Conservation (phyloP, 1,139 yeast species). For the Saccharomycopsis crataegensis region DNA sequence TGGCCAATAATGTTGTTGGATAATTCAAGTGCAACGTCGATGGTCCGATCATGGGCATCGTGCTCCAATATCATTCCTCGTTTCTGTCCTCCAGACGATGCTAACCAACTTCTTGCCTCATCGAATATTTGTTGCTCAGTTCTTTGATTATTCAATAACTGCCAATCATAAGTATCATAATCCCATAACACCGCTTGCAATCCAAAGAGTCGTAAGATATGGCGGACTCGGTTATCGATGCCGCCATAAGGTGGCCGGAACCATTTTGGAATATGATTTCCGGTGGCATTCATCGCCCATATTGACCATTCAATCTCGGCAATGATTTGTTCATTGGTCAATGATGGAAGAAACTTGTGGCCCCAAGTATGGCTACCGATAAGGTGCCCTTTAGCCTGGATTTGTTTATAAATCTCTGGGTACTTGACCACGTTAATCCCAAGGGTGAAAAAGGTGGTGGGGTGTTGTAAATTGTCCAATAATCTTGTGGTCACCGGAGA, state of each 20-base stretch:
- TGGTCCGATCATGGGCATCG: conserved; percentile 64
- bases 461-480: conserved; percentile 42
- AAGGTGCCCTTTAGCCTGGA: conserved; percentile 60
- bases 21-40: conserved; percentile 58
- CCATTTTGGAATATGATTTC: conserved; percentile 83
- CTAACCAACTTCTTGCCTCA: conserved; percentile 49
- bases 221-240: conserved; percentile 74
- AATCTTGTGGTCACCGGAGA: conserved; percentile 60
- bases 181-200: conserved; percentile 89
- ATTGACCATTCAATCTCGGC: conserved; percentile 93
- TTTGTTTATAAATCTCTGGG: conserved; percentile 63
- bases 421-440: conserved; percentile 72
- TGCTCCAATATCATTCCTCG: conserved; percentile 78
- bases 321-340: conserved; percentile 69
- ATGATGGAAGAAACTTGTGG: conserved; percentile 72
- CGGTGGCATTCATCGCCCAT: conserved; percentile 98
- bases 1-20: conserved; percentile 41
- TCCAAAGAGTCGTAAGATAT: conserved; percentile 77
- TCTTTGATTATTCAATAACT: conserved; percentile 41
- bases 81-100: conserved; percentile 28
- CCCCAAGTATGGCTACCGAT: conserved; percentile 93
- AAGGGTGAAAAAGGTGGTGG: conserved; percentile 74
- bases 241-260: conserved; percentile 97
- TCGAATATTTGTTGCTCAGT: conserved; percentile 44
- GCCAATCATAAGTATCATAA: conserved; percentile 89